Percentiles rank a stretch among this genome's conserved stretches.
Evolutionary conservation across 2,329 filamentous ascomycete genomes (phyloP).

Genomic region (Beauveria rudraprayagi): DNA sequence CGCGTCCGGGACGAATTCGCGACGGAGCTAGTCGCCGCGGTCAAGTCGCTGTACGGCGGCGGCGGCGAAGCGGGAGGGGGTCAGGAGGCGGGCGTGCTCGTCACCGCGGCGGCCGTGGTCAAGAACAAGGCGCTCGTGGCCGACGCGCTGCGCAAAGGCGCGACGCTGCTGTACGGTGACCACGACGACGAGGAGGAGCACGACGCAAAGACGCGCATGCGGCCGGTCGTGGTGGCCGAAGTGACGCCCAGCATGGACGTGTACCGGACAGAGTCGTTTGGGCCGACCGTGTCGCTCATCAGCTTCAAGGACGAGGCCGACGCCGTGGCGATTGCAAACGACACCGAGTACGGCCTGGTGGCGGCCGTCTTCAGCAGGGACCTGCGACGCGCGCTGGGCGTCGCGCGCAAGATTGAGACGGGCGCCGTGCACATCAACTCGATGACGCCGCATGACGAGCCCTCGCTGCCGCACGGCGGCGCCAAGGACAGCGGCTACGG

Average conservation of each 20-base stretch:
- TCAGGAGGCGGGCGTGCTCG: constrained; percentile 4
- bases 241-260: constrained; percentile 55
- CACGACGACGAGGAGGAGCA: constrained; percentile 18
- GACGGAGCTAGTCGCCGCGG: background rate
- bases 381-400: constrained; percentile 43
- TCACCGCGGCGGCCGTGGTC: background rate
- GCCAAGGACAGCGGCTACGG: constrained; percentile 54
- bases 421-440: constrained; percentile 57
- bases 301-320: constrained; percentile 57
- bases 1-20: constrained; percentile 14
- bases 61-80: background rate
- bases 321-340: constrained; percentile 66
- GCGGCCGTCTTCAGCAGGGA: constrained; percentile 63
- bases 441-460: constrained; percentile 55
- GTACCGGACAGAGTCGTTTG: constrained; percentile 64
- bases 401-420: constrained; percentile 52
- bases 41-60: background rate
- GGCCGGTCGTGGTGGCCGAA: constrained; percentile 55
- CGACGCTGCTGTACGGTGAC: constrained; percentile 32
- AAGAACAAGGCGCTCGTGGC: constrained; percentile 10
- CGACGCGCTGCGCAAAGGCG: constrained; percentile 59
- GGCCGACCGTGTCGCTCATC: constrained; percentile 59
- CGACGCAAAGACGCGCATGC: constrained; percentile 31
- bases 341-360: constrained; percentile 66
- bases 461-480: constrained; percentile 52